These are phyloP conservation scores for Globisporangium uncinulatum DNA, from an alignment of 352 stramenopile species.

Conservation along the genomic window DNA sequence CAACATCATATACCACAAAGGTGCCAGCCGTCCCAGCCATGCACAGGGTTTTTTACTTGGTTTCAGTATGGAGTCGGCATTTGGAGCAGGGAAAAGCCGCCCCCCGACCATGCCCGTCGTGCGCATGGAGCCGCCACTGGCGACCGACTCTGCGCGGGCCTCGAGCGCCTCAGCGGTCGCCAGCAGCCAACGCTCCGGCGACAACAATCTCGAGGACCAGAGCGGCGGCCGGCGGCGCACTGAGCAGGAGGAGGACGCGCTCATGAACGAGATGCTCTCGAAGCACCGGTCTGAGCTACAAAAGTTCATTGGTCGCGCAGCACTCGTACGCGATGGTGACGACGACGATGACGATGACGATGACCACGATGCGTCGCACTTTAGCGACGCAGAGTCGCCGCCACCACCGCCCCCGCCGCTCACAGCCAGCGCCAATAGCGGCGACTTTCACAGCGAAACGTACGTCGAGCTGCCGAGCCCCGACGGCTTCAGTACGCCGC, in stretches of 20 bases:
- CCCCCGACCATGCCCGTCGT: background rate
- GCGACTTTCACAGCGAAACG: conserved; percentile 10
- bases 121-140: background rate
- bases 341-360: conserved; percentile 17
- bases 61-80: background rate
- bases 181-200: background rate
- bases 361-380: conserved; percentile 7
- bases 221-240: conserved; percentile 16
- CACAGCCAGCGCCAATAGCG: background rate
- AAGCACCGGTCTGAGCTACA: conserved; percentile 49
- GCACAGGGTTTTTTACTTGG: background rate
- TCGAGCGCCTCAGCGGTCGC: background rate
- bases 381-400: conserved; percentile 17
- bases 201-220: conserved; percentile 3
- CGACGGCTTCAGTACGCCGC: conserved; percentile 27
- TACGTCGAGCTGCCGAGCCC: conserved; percentile 18
- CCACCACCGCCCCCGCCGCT: conserved; percentile 14
- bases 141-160: background rate
- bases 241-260: conserved; percentile 43
- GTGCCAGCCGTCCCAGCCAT: too few relatives aligned
- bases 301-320: conserved; percentile 32
- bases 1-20: too few relatives aligned
- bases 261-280: conserved; percentile 46
- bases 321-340: conserved; percentile 15
- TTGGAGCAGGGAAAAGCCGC: background rate